phyloP scores from a whole-genome alignment of 2,329 filamentous ascomycete species.

The Neurospora sp. region DNA sequence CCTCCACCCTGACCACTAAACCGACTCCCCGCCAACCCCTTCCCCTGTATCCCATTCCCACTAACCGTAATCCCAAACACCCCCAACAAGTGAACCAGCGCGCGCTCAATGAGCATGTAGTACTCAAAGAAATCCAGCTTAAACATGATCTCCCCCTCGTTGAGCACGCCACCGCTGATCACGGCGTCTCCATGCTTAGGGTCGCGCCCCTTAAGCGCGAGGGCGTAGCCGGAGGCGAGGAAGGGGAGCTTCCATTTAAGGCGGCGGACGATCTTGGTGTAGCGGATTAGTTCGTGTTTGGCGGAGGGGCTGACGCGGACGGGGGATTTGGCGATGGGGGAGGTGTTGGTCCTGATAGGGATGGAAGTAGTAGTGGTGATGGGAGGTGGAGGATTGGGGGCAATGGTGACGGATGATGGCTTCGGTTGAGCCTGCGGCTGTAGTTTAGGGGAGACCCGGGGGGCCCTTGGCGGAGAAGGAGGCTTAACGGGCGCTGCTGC shows the following conservation, averaged over 20 bases:
- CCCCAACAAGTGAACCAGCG: slow-evolving; percentile 55
- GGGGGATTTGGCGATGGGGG: background rate
- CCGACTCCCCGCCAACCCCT: slow-evolving; percentile 13
- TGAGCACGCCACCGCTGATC: slow-evolving; percentile 1
- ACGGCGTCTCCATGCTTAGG: slow-evolving; percentile 25
- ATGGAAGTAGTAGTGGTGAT: slow-evolving; percentile 6
- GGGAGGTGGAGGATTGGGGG: background rate
- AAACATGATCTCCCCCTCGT: slow-evolving; percentile 58
- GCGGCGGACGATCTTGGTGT: slow-evolving; percentile 49
- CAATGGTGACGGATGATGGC: background rate
- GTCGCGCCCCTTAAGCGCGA: slow-evolving; percentile 31
- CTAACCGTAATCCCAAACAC: slow-evolving; percentile 50
- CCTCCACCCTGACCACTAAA: background rate
- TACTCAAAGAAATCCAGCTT: slow-evolving; percentile 72
- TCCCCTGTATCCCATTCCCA: background rate
- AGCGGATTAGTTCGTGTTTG: slow-evolving; percentile 39
- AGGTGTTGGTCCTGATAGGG: background rate
- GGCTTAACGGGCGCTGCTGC: background rate
- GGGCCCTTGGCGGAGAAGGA: background rate
- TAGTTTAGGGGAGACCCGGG: background rate
- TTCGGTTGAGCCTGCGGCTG: background rate
- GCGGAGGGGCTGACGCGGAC: slow-evolving; percentile 10
- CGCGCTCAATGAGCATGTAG: slow-evolving; percentile 62
- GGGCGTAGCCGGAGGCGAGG: slow-evolving; percentile 45
- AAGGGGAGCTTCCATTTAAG: slow-evolving; percentile 55